A percentile compares a stretch with the other conserved stretches of the same genome.
These are phyloP conservation scores for Crucibulum laeve DNA, from an alignment of 768 basidiomycete species.

Conservation along the genomic window DNA sequence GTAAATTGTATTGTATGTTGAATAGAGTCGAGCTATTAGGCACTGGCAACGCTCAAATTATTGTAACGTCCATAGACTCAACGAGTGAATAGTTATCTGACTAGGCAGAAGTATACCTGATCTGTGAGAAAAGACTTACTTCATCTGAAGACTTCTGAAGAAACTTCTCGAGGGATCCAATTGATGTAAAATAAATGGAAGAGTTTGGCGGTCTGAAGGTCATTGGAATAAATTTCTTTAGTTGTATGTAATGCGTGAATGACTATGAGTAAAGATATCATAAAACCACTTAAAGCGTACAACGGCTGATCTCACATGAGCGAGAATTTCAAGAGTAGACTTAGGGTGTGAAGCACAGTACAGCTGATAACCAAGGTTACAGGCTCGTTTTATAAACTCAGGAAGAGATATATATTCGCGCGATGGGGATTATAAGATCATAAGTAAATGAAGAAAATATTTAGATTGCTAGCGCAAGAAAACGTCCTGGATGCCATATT, in stretches of 20 bases:
- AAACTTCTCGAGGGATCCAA: conserved; percentile 22
- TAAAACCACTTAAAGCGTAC: neutral
- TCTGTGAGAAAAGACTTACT: conserved; percentile 20
- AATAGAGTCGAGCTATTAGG: too few species aligned
- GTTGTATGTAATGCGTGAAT: conserved; percentile 18
- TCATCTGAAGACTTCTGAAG: conserved; percentile 10
- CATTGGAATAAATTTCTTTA: conserved; percentile 30
- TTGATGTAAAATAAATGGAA: conserved; percentile 13
- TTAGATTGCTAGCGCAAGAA: conserved; percentile 59
- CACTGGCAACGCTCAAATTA: too few species aligned
- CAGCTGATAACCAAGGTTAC: conserved; percentile 63
- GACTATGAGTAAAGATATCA: neutral
- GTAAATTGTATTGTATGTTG: too few species aligned
- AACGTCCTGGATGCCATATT: conserved; percentile 64
- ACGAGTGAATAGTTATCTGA: neutral
- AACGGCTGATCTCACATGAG: conserved; percentile 35
- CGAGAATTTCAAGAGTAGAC: conserved; percentile 53
- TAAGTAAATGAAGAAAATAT: conserved; percentile 4
- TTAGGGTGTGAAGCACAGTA: conserved; percentile 54
- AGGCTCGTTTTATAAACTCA: conserved; percentile 44
- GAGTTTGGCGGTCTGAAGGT: conserved; percentile 17
- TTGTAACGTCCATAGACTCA: too few species aligned
- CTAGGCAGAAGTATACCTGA: conserved; percentile 9
- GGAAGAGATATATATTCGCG: conserved; percentile 43
- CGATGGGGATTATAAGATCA: conserved; percentile 55